Conservation (phyloP, 495 filamentous ascomycete species). For the Chaetomium tenue region DNA sequence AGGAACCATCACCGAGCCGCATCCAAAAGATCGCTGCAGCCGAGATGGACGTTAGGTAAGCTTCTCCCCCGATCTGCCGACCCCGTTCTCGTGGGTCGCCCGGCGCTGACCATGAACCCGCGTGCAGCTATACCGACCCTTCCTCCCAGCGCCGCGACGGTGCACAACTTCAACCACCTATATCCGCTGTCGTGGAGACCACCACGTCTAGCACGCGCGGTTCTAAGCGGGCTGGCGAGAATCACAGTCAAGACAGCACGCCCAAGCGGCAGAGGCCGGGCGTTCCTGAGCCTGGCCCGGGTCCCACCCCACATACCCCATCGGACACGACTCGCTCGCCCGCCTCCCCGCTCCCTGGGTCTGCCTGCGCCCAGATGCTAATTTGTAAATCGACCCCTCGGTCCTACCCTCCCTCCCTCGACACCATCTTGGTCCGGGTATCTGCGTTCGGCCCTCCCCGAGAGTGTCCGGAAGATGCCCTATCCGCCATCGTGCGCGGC, state of each 20-base stretch:
- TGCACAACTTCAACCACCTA: background rate
- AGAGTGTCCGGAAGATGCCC: conserved; percentile 1
- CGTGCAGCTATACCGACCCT: conserved; percentile 1
- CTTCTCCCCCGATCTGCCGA: conserved; percentile 6
- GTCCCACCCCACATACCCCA: conserved; percentile 3
- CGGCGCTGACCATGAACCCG: conserved; percentile 6
- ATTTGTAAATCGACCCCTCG: background rate
- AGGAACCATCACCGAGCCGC: conserved; percentile 9
- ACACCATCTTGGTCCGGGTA: conserved; percentile 10
- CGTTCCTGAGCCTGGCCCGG: conserved; percentile 1
- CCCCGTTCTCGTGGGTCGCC: background rate
- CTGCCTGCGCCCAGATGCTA: conserved; percentile 3
- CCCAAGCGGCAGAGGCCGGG: background rate
- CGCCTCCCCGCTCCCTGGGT: background rate
- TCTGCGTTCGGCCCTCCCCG: conserved; percentile 1
- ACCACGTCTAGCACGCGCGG: background rate
- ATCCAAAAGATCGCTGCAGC: conserved; percentile 3
- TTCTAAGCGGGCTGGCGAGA: conserved; percentile 4
- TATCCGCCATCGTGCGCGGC: conserved; percentile 6
- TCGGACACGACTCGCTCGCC: conserved; percentile 8
- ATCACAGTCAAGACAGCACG: background rate
- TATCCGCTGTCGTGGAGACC: conserved; percentile 7
- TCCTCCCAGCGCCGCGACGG: background rate
- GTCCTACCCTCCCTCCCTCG: conserved; percentile 6
- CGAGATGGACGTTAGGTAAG: conserved; percentile 5